phyloP scores from a whole-genome alignment of 2,329 filamentous ascomycete species.

The Ophidiomyces ophidiicola region DNA sequence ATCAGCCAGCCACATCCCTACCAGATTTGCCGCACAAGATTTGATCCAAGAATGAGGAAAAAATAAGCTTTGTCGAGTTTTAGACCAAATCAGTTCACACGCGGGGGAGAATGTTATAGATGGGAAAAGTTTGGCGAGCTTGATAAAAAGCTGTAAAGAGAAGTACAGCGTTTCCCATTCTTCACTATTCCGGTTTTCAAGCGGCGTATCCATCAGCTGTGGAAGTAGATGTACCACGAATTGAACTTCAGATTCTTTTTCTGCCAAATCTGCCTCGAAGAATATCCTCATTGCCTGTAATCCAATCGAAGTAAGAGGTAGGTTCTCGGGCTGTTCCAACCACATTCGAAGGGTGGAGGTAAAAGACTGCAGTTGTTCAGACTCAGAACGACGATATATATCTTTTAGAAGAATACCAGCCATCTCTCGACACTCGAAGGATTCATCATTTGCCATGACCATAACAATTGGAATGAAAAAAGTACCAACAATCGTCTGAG shows the following conservation, averaged over 20 bases:
- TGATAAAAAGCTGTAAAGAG: conserved; percentile 55
- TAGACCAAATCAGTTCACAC: conserved; percentile 56
- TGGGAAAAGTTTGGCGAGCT: conserved; percentile 56
- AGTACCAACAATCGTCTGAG: conserved; percentile 67
- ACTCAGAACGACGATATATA: conserved; percentile 65
- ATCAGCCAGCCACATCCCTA: conserved; percentile 68
- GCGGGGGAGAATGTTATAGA: conserved; percentile 48
- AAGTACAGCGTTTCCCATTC: conserved; percentile 62
- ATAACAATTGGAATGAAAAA: conserved; percentile 81
- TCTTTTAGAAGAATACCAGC: conserved; percentile 68
- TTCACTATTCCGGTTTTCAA: conserved; percentile 41
- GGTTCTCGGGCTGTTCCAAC: conserved; percentile 62
- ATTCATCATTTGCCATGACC: conserved; percentile 77
- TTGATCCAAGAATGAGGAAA: conserved; percentile 65
- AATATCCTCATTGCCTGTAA: conserved; percentile 74
- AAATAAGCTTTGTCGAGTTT: conserved; percentile 55
- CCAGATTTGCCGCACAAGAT: conserved; percentile 58
- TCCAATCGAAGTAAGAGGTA: conserved; percentile 57
- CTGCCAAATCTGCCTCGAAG: conserved; percentile 56
- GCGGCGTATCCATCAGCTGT: conserved; percentile 42
- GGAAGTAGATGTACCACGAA: conserved; percentile 45
- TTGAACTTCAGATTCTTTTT: conserved; percentile 55
- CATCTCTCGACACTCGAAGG: conserved; percentile 69
- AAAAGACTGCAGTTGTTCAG: conserved; percentile 58
- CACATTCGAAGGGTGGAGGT: conserved; percentile 59